Base-by-base conservation (phyloP, 148 eudicot species). In the Vaccinium macrocarpon region DNA sequence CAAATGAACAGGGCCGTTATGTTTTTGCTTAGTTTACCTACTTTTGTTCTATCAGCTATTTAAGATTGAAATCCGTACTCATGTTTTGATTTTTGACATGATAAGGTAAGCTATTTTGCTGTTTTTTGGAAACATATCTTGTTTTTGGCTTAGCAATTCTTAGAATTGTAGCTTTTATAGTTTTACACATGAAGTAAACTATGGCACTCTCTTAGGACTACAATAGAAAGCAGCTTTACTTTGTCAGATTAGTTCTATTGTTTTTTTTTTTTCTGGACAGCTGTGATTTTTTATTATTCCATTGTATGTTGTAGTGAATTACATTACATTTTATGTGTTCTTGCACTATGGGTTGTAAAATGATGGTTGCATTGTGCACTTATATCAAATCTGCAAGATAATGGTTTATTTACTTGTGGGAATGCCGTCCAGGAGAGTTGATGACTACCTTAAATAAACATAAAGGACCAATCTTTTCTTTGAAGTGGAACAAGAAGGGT, bases 401-500 rank as follows among this genome's bases (percentile, higher is more conserved):
- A 15, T 72, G 57, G 19, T 55, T 78, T 78, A 59, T 42, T 83
- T 81, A 35, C 70, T 75, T 29, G 13, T 84, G 71, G 52, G 71
- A 57, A 83, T 62, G 46, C 70, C n/a, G 35, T 86, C 59, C 84
- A 93, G 96, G 96, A 80, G 92, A 92, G 56, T 86, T 93, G 86
- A 88, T 88, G 35, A 89, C 87, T 84, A 92, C 90, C 51, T 79
- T 93, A 83, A 91, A 86, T 81, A 93, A 90, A 81, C 96, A 93
- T 84, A 92, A 90, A 82, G 94, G 94, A 21, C 96, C 96, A 51
- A 88, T 93, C 46, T 93, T 93, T 87, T 92, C 96, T 59, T 85
- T 93, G 73, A 93, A 92, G 86, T 93, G 96, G 96, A 93, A 93
- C 90, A 93, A 90, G 86, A 93, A 88, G 86, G 96, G 96, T 11